Conservation (phyloP, 306 rosid species). For the Elaeagnus macrophylla region DNA sequence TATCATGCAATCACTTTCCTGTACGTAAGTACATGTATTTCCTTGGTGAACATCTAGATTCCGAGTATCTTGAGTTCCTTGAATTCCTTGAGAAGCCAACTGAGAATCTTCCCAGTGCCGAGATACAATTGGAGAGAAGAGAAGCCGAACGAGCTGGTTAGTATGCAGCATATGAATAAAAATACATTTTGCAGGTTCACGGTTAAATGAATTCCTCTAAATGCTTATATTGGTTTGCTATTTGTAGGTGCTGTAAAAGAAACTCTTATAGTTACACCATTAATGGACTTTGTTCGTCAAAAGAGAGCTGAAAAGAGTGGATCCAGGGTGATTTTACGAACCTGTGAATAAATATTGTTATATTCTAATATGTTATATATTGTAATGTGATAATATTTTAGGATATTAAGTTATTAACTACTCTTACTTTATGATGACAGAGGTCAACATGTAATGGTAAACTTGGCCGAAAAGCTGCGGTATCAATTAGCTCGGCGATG, state of each 20-base stretch:
- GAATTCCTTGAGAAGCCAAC: constrained; percentile 56
- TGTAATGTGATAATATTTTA: not conserved
- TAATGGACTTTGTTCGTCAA: constrained; percentile 81
- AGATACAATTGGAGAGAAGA: constrained; percentile 69
- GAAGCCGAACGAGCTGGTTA: constrained; percentile 68
- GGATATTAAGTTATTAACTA: not conserved
- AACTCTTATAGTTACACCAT: constrained; percentile 52
- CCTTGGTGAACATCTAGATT: constrained; percentile 48
- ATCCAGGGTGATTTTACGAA: constrained; percentile 39
- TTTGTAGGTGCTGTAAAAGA: constrained; percentile 50
- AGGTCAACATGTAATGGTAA: constrained; percentile 46
- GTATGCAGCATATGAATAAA: constrained; percentile 12
- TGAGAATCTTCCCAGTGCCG: constrained; percentile 81
- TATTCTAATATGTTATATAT: not conserved
- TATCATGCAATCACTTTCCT: constrained; percentile 22
- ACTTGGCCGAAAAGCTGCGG: constrained; percentile 38
- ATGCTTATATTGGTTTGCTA: constrained; percentile 3
- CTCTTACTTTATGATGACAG: constrained; percentile 25
- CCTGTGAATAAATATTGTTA: not conserved
- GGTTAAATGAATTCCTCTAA: not conserved
- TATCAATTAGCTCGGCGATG: constrained; percentile 30
- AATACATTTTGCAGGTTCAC: constrained; percentile 3
- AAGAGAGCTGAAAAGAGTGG: constrained; percentile 68
- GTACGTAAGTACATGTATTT: constrained; percentile 36
- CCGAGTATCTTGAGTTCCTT: constrained; percentile 68